A percentile compares a stretch with the other conserved stretches of the same genome.
Evolutionary conservation across 257 asterid genomes (phyloP).

Genomic region (Solanum sitiens): DNA sequence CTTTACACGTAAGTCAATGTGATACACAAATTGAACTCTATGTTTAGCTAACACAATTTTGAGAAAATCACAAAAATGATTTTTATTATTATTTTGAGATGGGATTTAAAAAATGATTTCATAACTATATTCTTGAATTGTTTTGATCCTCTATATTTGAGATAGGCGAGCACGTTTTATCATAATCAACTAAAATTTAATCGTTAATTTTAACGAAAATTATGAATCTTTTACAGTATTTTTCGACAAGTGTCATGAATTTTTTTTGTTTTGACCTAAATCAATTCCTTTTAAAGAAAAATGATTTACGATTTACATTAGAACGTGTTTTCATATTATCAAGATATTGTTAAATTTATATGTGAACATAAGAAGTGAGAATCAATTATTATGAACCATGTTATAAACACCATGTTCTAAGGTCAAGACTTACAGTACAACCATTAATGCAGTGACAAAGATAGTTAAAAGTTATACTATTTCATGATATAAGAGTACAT

Average conservation of each 20-base stretch:
- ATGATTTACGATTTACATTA: background rate
- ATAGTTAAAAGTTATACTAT: background rate
- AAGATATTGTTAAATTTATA: background rate
- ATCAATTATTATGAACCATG: background rate
- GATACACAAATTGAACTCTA: no score
- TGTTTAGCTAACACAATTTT: background rate
- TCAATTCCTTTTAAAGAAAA: background rate
- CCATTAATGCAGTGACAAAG: background rate
- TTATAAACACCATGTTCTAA: background rate
- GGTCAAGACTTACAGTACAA: background rate
- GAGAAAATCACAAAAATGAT: background rate
- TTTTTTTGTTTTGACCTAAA: background rate
- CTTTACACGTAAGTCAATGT: no score
- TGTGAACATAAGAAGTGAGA: background rate
- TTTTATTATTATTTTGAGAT: background rate
- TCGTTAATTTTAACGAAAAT: background rate
- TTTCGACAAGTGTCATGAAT: background rate
- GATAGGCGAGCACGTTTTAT: background rate
- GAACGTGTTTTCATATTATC: background rate
- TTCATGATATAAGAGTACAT: background rate
- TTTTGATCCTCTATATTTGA: background rate
- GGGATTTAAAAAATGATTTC: background rate
- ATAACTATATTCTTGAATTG: background rate
- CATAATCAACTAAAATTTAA: background rate
- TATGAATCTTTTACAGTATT: background rate